phyloP scores from a whole-genome alignment of 306 rosid genomes.

The Carpinus fangiana region DNA sequence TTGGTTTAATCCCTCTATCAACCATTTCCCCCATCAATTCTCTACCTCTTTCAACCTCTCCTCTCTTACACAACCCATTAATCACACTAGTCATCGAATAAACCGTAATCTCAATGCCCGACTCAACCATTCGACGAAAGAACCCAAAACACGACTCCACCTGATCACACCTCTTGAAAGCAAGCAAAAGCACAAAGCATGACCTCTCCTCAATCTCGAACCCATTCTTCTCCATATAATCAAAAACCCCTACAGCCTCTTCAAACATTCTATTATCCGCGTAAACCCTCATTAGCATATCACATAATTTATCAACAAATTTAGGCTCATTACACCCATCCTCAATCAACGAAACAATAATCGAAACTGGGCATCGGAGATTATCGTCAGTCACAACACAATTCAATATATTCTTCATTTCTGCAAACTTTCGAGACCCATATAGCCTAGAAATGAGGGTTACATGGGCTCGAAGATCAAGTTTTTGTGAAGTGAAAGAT shows the following conservation, averaged over 20 bases:
- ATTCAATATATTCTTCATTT: constrained; percentile 49
- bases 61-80: constrained; percentile 55
- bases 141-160: constrained; percentile 45
- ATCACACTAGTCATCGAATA: constrained; percentile 66
- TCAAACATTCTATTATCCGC: constrained; percentile 52
- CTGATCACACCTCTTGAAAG: constrained; percentile 48
- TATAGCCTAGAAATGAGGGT: constrained; percentile 48
- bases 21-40: constrained; percentile 54
- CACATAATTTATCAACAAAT: constrained; percentile 55
- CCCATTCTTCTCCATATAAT: constrained; percentile 41
- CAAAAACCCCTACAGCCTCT: constrained; percentile 59
- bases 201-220: constrained; percentile 73
- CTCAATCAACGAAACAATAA: constrained; percentile 41
- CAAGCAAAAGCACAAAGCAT: constrained; percentile 70
- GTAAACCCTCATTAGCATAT: constrained; percentile 76
- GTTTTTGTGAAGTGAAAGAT: constrained; percentile 31
- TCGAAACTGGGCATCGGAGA: constrained; percentile 21
- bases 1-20: constrained; percentile 48
- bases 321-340: constrained; percentile 19
- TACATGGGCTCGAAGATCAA: constrained; percentile 60
- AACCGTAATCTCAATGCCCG: constrained; percentile 50
- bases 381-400: constrained; percentile 33
- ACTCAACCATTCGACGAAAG: constrained; percentile 59
- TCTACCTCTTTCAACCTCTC: constrained; percentile 57
- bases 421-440: constrained; percentile 46